A percentile compares a stretch with the other conserved stretches of the same genome.
Conservation (phyloP, 257 asterid species). For the Cynanchum wilfordii region DNA sequence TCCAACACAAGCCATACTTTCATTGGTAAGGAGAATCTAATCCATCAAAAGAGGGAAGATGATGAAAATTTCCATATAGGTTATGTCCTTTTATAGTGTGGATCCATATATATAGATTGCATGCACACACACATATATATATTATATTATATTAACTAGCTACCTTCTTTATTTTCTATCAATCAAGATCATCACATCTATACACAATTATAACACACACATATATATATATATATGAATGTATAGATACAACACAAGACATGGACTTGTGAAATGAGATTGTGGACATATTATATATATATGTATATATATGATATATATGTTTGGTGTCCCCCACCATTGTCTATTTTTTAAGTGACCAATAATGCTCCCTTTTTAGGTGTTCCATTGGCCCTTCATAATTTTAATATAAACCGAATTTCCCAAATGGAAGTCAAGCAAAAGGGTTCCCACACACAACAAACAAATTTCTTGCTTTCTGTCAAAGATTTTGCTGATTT, state of each 20-base stretch:
- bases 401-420: slow-evolving; percentile 1
- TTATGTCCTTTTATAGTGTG: background rate
- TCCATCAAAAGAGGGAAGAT: background rate
- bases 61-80: background rate
- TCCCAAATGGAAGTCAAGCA: slow-evolving; percentile 6
- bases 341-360: background rate
- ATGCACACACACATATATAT: too few relatives aligned
- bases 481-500: background rate
- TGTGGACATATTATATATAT: background rate
- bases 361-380: background rate
- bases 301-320: too few relatives aligned
- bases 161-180: background rate
- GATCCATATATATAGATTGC: background rate
- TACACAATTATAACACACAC: too few relatives aligned
- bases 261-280: background rate
- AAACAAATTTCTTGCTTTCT: background rate
- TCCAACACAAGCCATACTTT: too few relatives aligned
- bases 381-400: background rate
- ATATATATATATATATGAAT: too few relatives aligned
- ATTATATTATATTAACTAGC: background rate
- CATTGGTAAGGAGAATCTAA: too few relatives aligned
- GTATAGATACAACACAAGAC: background rate
- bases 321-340: slow-evolving; percentile 6
- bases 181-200: background rate
- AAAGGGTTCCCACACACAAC: slow-evolving; percentile 3